phyloP scores from a whole-genome alignment of 2,329 filamentous ascomycete genomes.

The Venturia carpophila region DNA sequence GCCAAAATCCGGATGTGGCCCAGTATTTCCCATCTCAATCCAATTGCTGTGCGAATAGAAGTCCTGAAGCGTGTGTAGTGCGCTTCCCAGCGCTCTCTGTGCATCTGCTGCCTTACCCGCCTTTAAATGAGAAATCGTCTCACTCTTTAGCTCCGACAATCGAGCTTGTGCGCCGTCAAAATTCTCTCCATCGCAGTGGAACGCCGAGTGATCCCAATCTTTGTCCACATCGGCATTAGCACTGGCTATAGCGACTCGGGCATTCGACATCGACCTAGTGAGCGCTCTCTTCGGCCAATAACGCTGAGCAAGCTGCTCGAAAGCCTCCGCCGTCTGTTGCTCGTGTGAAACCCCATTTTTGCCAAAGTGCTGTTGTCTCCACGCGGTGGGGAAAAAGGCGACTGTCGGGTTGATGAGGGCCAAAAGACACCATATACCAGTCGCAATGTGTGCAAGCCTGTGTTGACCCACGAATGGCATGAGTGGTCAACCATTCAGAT shows the following conservation, averaged over 20 bases:
- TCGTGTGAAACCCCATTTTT: conserved; percentile 4
- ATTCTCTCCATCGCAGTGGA: conserved; percentile 13
- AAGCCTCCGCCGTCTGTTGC: conserved; percentile 2
- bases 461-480: not conserved
- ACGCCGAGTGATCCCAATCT: not conserved
- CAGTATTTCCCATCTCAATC: conserved; percentile 9
- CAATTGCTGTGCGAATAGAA: conserved; percentile 12
- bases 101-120: not conserved
- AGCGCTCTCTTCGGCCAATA: conserved; percentile 2
- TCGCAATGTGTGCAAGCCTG: not conserved
- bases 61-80: conserved; percentile 6
- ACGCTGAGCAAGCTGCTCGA: not conserved
- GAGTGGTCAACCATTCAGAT: not conserved
- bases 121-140: not conserved
- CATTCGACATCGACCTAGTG: conserved; percentile 5
- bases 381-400: conserved; percentile 10
- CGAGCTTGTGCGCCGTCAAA: not conserved
- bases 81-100: conserved; percentile 7
- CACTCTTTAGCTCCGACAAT: not conserved
- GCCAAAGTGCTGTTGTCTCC: not conserved
- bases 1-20: conserved; percentile 8
- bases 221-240: conserved; percentile 7
- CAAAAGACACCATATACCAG: not conserved
- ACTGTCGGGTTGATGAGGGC: not conserved
- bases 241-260: not conserved